Evolutionary conservation across 306 rosid genomes (phyloP), one percentile per base, ranked within the genome.

Genomic region (Urtica urens): DNA sequence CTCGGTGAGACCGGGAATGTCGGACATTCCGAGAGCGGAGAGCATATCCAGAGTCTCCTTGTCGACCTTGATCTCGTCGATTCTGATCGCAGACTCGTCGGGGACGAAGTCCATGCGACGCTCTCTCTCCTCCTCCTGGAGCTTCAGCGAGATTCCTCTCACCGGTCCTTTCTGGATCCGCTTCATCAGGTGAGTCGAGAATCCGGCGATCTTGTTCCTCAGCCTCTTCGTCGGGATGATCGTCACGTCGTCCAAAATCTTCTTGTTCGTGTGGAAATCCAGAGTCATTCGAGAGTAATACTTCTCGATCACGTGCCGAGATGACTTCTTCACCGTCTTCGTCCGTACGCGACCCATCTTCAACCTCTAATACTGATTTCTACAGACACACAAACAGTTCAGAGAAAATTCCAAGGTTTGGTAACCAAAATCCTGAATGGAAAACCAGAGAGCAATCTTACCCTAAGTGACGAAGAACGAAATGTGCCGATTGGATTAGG

Each of bases 111-210:
- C 56, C 56, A 51, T 51, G 18, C 56, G 56, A 11, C 56, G 25
- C 56, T 51, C 56, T 1, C 56, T 41, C 56, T 51, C 56, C 43
- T 51, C 56, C 38, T 51, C 56, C 37, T 51, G 56, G 17, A 51
- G 42, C 27, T 51, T 51, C 56, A 51, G n/a, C 3, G 56, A 51
- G 29, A 51, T 51, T 1, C 56, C 56, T 43, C 56, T 30, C 2
- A 51, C 56, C n/a, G 56, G 72, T 23, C 65, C 71, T 55, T 66
- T 52, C 66, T 66, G 72, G 52, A 66, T 66, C 18, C 72, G 45
- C 66, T 66, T 66, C 72, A 66, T 66, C 39, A 66, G 34, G 61
- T 66, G 72, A 29, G 72, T 66, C 3, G 72, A 66, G 61, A 66
- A 66, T 14, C 66, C 72, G 11, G 72, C 72, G 17, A 66, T 66